These are phyloP conservation scores for Xylaria sp. DNA, from an alignment of 2,329 filamentous ascomycete species.

Conservation along the genomic window DNA sequence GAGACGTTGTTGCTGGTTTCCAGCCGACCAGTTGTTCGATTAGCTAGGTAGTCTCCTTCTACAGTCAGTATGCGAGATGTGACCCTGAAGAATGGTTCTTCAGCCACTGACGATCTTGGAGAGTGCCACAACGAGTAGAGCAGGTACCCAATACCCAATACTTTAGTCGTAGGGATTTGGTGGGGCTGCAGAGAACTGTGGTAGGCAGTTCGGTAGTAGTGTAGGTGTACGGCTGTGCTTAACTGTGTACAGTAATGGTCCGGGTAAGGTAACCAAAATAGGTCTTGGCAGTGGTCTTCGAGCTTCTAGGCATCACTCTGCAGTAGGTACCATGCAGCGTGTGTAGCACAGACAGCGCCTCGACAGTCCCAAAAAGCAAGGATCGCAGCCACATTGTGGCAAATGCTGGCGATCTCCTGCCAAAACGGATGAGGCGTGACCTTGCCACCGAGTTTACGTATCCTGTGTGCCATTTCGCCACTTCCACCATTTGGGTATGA, in stretches of 20 bases:
- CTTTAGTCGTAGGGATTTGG: not conserved
- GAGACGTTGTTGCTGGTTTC: not conserved
- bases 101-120: conserved; percentile 29
- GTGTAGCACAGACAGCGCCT: not conserved
- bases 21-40: conserved; percentile 4
- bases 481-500: conserved; percentile 16
- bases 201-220: not conserved
- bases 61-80: too few relatives aligned
- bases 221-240: too few relatives aligned
- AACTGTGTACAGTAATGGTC: not conserved
- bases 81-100: conserved; percentile 13
- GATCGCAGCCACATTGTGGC: conserved; percentile 25
- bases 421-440: conserved; percentile 17
- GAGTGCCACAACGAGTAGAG: conserved; percentile 18
- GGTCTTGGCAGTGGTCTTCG: not conserved
- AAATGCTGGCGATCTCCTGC: conserved; percentile 25
- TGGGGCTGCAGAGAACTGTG: conserved; percentile 11
- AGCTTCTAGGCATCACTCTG: conserved; percentile 8
- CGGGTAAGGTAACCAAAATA: conserved; percentile 23
- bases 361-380: not conserved
- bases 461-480: conserved; percentile 23
- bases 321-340: conserved; percentile 12
- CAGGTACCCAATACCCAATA: not conserved
- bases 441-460: conserved; percentile 23
- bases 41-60: not conserved